phyloP scores from a whole-genome alignment of 805 yeast species.

The Isabelozyma gotoi region DNA sequence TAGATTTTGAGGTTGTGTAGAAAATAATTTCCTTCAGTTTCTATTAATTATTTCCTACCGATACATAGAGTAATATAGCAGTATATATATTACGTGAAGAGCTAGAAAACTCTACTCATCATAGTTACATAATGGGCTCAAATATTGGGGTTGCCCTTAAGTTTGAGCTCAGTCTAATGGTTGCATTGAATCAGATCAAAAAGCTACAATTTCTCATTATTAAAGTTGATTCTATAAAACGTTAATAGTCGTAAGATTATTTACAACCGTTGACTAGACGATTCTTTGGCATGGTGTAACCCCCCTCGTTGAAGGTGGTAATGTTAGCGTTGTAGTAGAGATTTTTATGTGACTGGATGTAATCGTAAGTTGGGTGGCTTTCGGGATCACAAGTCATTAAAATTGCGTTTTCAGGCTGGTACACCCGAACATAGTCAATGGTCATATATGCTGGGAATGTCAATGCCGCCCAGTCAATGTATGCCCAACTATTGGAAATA shows the following conservation, averaged over 20 bases:
- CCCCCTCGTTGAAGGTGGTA: conserved; percentile 76
- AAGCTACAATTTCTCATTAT: too few species aligned
- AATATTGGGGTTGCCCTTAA: too few species aligned
- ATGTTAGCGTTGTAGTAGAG: conserved; percentile 71
- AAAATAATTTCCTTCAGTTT: background rate
- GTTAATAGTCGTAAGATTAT: background rate
- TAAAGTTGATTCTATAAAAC: too few species aligned
- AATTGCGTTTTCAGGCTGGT: conserved; percentile 70
- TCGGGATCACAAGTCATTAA: conserved; percentile 82
- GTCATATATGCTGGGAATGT: conserved; percentile 76
- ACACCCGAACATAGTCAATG: conserved; percentile 83
- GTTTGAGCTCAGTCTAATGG: too few species aligned
- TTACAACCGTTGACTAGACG: conserved; percentile 25
- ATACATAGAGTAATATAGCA: too few species aligned
- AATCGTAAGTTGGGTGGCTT: conserved; percentile 82
- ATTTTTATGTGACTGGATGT: conserved; percentile 65
- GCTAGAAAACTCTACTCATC: too few species aligned
- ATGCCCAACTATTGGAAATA: conserved; percentile 89
- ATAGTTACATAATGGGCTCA: too few species aligned
- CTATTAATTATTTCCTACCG: too few species aligned
- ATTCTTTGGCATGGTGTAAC: conserved; percentile 51
- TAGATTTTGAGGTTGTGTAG: background rate
- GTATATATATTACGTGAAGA: too few species aligned
- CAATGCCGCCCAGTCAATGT: conserved; percentile 84
- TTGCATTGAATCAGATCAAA: too few species aligned